These are phyloP conservation scores for Aotearoamyces nothofagi DNA, from an alignment of 2,329 filamentous ascomycete species.

Conservation along the genomic window DNA sequence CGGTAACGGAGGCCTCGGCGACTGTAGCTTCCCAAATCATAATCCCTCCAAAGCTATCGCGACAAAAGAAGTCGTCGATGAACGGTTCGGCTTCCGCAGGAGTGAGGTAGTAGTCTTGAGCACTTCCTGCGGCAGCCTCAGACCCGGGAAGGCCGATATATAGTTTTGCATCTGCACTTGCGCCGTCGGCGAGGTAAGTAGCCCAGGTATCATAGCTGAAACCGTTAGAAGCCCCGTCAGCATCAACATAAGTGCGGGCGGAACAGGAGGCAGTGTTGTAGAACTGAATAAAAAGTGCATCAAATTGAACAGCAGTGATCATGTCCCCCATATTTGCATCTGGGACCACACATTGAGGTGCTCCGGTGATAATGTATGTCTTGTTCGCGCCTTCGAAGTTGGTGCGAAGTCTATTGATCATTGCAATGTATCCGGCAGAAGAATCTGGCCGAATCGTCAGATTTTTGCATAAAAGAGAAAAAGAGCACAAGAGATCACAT, in stretches of 20 bases:
- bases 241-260: constrained; percentile 12
- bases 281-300: constrained; percentile 19
- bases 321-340: constrained; percentile 17
- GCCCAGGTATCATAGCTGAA: constrained; percentile 17
- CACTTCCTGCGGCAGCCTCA: constrained; percentile 2
- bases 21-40: constrained; percentile 20
- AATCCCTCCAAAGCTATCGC: constrained; percentile 17
- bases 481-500: no score
- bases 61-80: constrained; percentile 9
- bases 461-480: no score
- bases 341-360: constrained; percentile 18
- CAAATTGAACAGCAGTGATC: constrained; percentile 14
- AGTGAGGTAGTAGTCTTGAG: constrained; percentile 3
- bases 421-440: no score
- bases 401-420: constrained; percentile 13
- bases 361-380: constrained; percentile 17
- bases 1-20: no score
- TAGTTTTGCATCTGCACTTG: constrained; percentile 14
- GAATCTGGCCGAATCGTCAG: no score
- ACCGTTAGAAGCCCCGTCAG: constrained; percentile 2
- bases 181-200: constrained; percentile 6
- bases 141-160: constrained; percentile 16
- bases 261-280: constrained; percentile 17
- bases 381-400: constrained; percentile 12
- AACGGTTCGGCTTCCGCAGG: constrained; percentile 12